Percentiles rank a stretch among this genome's conserved stretches.
Evolutionary conservation across 2,329 filamentous ascomycete genomes (phyloP).

Genomic region (Pseudogymnoascus sp.): DNA sequence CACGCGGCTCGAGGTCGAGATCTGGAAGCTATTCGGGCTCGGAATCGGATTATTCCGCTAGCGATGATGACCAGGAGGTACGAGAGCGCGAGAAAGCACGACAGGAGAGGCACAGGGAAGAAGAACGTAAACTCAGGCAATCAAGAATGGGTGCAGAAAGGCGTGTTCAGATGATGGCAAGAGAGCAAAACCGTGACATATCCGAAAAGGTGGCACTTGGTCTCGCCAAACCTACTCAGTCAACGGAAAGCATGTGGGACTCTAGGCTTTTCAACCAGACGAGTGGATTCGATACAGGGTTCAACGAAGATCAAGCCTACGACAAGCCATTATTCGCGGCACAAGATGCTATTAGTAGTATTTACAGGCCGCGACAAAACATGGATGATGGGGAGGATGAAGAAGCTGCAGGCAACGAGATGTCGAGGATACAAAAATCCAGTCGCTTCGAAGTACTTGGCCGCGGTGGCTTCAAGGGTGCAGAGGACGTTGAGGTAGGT

Average conservation of each 20-base stretch:
- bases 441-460: constrained; percentile 86
- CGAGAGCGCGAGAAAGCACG: constrained; percentile 71
- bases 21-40: constrained; percentile 47
- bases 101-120: constrained; percentile 69
- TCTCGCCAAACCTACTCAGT: constrained; percentile 87
- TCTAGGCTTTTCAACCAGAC: constrained; percentile 90
- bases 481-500: constrained; percentile 70
- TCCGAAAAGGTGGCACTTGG: constrained; percentile 94
- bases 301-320: constrained; percentile 97
- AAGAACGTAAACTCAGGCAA: constrained; percentile 84
- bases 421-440: constrained; percentile 80
- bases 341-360: constrained; percentile 87
- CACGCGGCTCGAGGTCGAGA: constrained; percentile 32
- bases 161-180: constrained; percentile 82
- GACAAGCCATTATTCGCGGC: constrained; percentile 96
- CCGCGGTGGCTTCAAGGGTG: constrained; percentile 83
- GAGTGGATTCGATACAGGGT: constrained; percentile 80
- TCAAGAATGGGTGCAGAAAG: constrained; percentile 93
- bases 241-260: constrained; percentile 93
- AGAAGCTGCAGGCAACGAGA: constrained; percentile 70
- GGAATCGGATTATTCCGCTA: constrained; percentile 34
- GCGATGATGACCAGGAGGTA: constrained; percentile 59
- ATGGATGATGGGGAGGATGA: constrained; percentile 71
- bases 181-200: constrained; percentile 93
- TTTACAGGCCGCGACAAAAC: constrained; percentile 75